These are phyloP conservation scores for Elongisporangium senticosum DNA, from an alignment of 352 stramenopile species.

Conservation along the genomic window DNA sequence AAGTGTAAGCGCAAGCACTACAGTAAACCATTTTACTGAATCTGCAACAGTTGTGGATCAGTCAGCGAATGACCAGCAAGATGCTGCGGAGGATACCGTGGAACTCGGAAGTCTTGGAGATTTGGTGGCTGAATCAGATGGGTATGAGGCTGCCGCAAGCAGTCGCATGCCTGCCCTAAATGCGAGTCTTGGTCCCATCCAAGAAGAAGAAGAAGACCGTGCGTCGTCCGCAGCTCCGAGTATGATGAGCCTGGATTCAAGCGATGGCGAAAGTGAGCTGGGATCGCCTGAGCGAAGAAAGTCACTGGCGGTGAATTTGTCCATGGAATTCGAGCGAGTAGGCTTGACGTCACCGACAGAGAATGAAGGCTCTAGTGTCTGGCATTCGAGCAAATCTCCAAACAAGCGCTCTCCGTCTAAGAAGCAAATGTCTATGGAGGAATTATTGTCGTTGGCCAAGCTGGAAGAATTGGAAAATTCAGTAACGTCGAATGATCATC, in stretches of 20 bases:
- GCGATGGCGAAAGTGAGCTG: constrained; percentile 44
- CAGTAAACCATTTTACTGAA: not conserved
- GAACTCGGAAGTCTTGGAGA: constrained; percentile 58
- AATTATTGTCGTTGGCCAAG: constrained; percentile 25
- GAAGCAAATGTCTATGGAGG: constrained; percentile 31
- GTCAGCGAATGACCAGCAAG: not conserved
- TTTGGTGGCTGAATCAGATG: constrained; percentile 46
- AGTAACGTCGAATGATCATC: not conserved
- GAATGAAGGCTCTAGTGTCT: constrained; percentile 4
- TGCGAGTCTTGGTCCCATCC: constrained; percentile 50
- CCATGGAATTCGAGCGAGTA: constrained; percentile 65
- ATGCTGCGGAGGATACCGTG: constrained; percentile 33
- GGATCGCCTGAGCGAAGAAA: constrained; percentile 44
- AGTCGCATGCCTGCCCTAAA: constrained; percentile 21
- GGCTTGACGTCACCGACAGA: constrained; percentile 19
- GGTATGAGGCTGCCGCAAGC: constrained; percentile 25
- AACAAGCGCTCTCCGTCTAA: not conserved
- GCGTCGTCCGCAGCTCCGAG: constrained; percentile 50
- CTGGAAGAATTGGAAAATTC: constrained; percentile 16
- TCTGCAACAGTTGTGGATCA: not conserved
- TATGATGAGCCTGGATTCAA: constrained; percentile 69
- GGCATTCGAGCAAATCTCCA: not conserved
- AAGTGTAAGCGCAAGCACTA: not conserved
- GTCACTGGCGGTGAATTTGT: constrained; percentile 69
- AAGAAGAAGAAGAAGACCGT: constrained; percentile 56